Base-by-base conservation (phyloP, 768 basidiomycete species). In the Phlebiopsis gigantea region DNA sequence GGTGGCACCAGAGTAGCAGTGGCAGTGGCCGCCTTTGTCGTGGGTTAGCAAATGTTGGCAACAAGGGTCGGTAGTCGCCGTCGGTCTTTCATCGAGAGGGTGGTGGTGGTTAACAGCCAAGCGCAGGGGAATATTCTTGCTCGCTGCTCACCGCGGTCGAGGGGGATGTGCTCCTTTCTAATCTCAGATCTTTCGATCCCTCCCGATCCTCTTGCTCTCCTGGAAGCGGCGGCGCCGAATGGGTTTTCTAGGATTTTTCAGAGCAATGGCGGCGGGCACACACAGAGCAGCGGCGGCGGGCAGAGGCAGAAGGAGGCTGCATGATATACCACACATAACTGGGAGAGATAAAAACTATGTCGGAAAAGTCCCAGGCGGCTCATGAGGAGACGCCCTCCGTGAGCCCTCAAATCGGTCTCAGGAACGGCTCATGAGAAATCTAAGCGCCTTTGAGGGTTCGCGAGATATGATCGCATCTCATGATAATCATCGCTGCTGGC, bases 121-220 rank as follows among this genome's bases (percentile, higher is more conserved):
- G 47, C 21, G 25, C 21, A n/a, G 4, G 21, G 47, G 26, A 15
- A n/a, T 19, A 48, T 9, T 25, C 47, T 48, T 48, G 17, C 12
- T 10, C 34, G 34, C 12, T 10, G 34, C 34, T 39, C 34, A 48
- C 47, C 26, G 28, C 12, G 19, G n/a, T 48, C 47, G 46, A 47
- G 46, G 24, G 26, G 47, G 28, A 29, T 8, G n/a, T 28, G 30
- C 47, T 48, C 47, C 47, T 48, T 28, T 17, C 34, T 21, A 48
- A 48, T 48, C 47, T 48, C 28, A 48, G 47, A 48, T 48, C 47
- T 29, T 9, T 26, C 28, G 47, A 48, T 48, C 47, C 30, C 14
- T 26, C 28, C 29, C 21, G 44, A 21, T 29, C 28, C 47, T 29
- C 47, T 17, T 10, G 14, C 15, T 14, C 12, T 6, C 47, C 47